A percentile compares a stretch with the other conserved stretches of the same genome.
Evolutionary conservation across 768 basidiomycete genomes (phyloP).

Genomic region (Termitomyces sp.): DNA sequence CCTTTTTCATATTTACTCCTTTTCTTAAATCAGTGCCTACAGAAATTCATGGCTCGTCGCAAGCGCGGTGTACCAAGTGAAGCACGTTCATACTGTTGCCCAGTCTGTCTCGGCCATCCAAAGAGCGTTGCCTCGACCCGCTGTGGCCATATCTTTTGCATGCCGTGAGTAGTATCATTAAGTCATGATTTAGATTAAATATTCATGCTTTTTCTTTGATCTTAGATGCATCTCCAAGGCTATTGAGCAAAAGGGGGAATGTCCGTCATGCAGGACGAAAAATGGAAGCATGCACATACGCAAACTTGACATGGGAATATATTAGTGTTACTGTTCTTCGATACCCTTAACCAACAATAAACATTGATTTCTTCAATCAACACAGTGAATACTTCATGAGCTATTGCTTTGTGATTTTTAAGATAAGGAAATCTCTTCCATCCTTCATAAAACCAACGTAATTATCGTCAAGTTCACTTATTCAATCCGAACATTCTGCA

Average conservation of each 20-base stretch:
- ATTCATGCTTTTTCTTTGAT: not conserved
- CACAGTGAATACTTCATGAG: not conserved
- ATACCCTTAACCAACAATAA: not conserved
- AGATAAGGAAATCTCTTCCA: too few species aligned
- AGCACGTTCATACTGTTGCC: conserved; percentile 4
- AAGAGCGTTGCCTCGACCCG: conserved; percentile 1
- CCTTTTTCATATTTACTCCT: not conserved
- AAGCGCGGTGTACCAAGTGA: conserved; percentile 1
- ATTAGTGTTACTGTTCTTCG: not conserved
- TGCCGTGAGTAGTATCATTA: not conserved
- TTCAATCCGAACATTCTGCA: not conserved
- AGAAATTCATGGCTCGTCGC: conserved; percentile 9
- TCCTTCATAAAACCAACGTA: too few species aligned
- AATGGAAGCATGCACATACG: not conserved
- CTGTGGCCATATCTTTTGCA: conserved; percentile 10
- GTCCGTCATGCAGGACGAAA: conserved; percentile 4
- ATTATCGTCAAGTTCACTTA: too few species aligned
- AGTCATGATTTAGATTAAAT: not conserved
- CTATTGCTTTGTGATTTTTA: not conserved
- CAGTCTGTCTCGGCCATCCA: conserved; percentile 1
- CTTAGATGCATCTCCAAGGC: conserved; percentile 4
- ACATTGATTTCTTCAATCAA: not conserved
- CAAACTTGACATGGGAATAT: conserved; percentile 5
- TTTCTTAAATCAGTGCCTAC: not conserved
- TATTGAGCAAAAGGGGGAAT: conserved; percentile 1